These are phyloP conservation scores for Taiozyma sp. DNA, from an alignment of 1,139 yeast genomes.

Conservation along the genomic window DNA sequence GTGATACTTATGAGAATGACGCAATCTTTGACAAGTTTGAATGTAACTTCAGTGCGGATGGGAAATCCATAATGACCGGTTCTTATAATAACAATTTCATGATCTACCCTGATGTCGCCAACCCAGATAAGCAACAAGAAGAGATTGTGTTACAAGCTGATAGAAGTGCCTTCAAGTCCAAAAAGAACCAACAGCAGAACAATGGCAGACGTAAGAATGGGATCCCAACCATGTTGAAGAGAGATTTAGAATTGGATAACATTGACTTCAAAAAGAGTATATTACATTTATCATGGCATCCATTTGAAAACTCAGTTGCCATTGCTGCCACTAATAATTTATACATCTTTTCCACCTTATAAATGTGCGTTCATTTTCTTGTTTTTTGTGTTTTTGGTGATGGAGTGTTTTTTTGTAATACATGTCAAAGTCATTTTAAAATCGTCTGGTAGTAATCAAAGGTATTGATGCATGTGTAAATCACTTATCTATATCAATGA, in stretches of 20 bases:
- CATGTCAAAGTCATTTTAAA: neutral
- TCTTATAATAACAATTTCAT: slow-evolving; percentile 95
- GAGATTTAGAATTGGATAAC: slow-evolving; percentile 63
- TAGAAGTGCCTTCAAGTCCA: slow-evolving; percentile 89
- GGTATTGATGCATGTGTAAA: neutral
- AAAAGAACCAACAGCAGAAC: slow-evolving; percentile 38
- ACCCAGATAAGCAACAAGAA: slow-evolving; percentile 36
- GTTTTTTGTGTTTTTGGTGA: neutral
- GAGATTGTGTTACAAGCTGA: slow-evolving; percentile 95
- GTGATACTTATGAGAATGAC: slow-evolving; percentile 97
- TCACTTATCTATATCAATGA: neutral
- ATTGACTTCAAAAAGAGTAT: slow-evolving; percentile 95
- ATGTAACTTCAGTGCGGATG: slow-evolving; percentile 93
- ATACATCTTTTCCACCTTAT: slow-evolving; percentile 50
- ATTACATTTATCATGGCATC: slow-evolving; percentile 98
- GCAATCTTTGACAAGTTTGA: slow-evolving; percentile 98
- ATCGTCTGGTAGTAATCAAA: neutral
- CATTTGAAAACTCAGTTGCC: slow-evolving; percentile 92
- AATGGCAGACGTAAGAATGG: slow-evolving; percentile 23
- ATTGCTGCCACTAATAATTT: slow-evolving; percentile 97
- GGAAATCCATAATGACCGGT: slow-evolving; percentile 92
- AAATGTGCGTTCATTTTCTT: neutral
- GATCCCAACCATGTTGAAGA: slow-evolving; percentile 31
- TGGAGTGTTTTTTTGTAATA: neutral
- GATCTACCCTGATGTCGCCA: slow-evolving; percentile 85